Evolutionary conservation across 345 rosid species (phyloP).

Genomic region (Euphorbia peplus): DNA sequence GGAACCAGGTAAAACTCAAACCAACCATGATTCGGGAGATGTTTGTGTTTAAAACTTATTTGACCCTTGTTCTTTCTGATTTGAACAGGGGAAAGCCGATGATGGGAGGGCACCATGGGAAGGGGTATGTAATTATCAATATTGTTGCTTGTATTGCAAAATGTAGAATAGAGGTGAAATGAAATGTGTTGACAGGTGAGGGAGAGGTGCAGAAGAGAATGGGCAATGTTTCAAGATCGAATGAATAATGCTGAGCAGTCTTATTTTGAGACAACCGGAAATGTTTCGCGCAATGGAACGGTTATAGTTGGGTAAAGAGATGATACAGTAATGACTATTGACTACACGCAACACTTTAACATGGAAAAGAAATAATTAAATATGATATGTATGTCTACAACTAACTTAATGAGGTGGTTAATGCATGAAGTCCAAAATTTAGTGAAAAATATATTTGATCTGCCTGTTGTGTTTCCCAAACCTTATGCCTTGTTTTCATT

Average conservation of each 20-base stretch:
- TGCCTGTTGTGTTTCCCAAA: too few species aligned
- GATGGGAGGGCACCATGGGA: conserved; percentile 57
- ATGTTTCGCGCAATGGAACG: conserved; percentile 27
- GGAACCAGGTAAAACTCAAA: conserved; percentile 49
- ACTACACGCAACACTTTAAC: too few species aligned
- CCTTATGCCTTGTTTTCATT: too few species aligned
- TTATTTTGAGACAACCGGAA: conserved; percentile 42
- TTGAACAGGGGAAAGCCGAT: conserved; percentile 43
- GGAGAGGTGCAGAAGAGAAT: conserved; percentile 79
- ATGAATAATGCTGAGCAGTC: conserved; percentile 56
- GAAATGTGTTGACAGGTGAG: conserved; percentile 49
- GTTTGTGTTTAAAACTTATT: too few species aligned
- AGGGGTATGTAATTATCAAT: conserved; percentile 47
- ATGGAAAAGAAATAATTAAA: too few species aligned
- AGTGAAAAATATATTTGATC: too few species aligned
- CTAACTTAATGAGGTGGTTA: too few species aligned
- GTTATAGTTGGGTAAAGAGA: conserved; percentile 11
- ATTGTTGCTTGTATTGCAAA: background rate
- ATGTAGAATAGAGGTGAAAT: too few species aligned
- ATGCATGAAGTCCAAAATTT: too few species aligned
- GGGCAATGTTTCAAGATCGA: conserved; percentile 76
- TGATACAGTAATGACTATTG: too few species aligned
- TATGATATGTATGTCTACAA: too few species aligned
- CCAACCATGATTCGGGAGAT: background rate
- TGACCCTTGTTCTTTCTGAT: background rate